phyloP scores from a whole-genome alignment of 192 early-diverging fungal genomes.

The Linnemannia exigua region DNA sequence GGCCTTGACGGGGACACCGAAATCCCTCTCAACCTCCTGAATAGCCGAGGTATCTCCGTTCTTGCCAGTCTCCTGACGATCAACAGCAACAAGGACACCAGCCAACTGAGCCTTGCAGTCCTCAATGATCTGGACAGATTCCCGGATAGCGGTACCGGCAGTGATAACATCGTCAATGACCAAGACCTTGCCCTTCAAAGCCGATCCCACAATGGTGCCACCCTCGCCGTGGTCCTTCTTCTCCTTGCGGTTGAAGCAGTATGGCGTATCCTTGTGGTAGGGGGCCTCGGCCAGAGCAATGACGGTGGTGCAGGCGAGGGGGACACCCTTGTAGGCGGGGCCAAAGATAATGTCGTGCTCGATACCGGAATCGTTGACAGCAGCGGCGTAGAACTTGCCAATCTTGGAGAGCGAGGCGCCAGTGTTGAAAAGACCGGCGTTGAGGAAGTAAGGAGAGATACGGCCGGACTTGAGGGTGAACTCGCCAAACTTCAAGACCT shows the following conservation, averaged over 20 bases:
- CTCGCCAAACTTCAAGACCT: conserved; percentile 91
- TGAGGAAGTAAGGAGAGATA: conserved; percentile 98
- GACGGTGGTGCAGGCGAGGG: conserved; percentile 86
- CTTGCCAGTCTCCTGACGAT: conserved; percentile 89
- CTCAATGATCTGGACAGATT: conserved; percentile 87
- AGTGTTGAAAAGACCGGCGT: conserved; percentile 96
- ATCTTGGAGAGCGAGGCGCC: conserved; percentile 87
- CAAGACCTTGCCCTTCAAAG: conserved; percentile 82
- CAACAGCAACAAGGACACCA: conserved; percentile 94
- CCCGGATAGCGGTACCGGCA: conserved; percentile 98
- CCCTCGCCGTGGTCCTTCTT: conserved; percentile 99
- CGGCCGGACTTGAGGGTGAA: conserved; percentile 97
- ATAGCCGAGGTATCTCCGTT: conserved; percentile 82
- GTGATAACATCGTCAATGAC: conserved; percentile 99
- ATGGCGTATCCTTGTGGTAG: conserved; percentile 78
- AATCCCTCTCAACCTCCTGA: conserved; percentile 90
- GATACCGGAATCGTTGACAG: conserved; percentile 78
- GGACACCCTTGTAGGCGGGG: conserved; percentile 99
- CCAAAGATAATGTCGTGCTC: conserved; percentile 94
- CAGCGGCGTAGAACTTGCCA: conserved; percentile 92
- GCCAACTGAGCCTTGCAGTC: conserved; percentile 77
- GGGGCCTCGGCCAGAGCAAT: conserved; percentile 76
- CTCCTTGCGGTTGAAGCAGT: conserved; percentile 98
- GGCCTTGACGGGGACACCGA: conserved; percentile 82
- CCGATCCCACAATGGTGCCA: conserved; percentile 92